phyloP scores from a whole-genome alignment of 768 basidiomycete genomes.

The Leccinum boreale region DNA sequence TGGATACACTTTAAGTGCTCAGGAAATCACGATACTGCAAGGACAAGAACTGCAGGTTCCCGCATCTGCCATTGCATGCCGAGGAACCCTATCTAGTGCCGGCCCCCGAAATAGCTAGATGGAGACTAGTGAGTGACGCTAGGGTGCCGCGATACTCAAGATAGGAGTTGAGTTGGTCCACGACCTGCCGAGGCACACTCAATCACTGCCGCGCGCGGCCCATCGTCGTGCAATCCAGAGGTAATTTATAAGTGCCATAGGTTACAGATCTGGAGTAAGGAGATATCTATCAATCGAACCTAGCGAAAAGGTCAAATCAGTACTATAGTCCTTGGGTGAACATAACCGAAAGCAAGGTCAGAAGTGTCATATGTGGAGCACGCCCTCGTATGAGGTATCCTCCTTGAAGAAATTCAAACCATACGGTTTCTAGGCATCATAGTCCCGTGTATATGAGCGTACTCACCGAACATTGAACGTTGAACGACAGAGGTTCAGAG shows the following conservation, averaged over 20 bases:
- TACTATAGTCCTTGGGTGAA: background rate
- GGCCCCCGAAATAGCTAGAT: background rate
- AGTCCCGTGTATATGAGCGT: slow-evolving; percentile 16
- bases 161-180: background rate
- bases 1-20: slow-evolving; percentile 14
- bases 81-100: slow-evolving; percentile 15
- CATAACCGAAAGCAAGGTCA: slow-evolving; percentile 10
- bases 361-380: slow-evolving; percentile 75
- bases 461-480: slow-evolving; percentile 23
- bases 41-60: slow-evolving; percentile 1
- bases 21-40: slow-evolving; percentile 7
- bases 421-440: slow-evolving; percentile 55
- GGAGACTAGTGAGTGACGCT: background rate
- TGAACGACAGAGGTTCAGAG: slow-evolving; percentile 52
- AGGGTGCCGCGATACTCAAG: background rate
- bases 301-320: slow-evolving; percentile 8
- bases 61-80: slow-evolving; percentile 8
- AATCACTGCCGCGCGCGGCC: background rate
- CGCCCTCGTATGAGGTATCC: slow-evolving; percentile 62
- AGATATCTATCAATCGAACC: background rate
- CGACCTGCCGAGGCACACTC: background rate
- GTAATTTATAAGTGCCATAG: background rate
- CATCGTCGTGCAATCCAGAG: background rate
- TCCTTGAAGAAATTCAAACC: slow-evolving; percentile 92
- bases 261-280: background rate